These are phyloP conservation scores for Microbotryum violaceum DNA, from an alignment of 1,284 basidiomycete species.

Conservation along the genomic window DNA sequence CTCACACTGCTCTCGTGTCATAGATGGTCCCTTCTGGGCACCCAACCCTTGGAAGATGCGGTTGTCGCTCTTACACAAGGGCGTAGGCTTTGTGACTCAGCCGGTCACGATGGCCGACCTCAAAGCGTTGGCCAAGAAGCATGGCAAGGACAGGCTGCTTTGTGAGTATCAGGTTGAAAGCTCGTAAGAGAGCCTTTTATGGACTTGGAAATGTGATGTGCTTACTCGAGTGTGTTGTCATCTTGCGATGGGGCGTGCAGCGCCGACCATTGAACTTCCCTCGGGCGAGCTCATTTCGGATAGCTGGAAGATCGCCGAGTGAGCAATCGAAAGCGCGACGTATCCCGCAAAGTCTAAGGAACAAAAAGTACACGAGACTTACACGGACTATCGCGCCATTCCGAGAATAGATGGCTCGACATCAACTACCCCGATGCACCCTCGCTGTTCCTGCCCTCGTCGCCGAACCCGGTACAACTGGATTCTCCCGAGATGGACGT, in stretches of 20 bases:
- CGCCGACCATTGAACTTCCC: constrained; percentile 12
- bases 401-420: constrained; percentile 14
- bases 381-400: too few relatives aligned
- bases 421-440: constrained; percentile 13
- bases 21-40: constrained; percentile 8
- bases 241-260: background rate
- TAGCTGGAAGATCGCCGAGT: constrained; percentile 22
- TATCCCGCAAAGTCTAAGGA: too few relatives aligned
- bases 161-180: constrained; percentile 3
- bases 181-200: too few relatives aligned
- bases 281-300: constrained; percentile 11
- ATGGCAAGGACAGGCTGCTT: constrained; percentile 4
- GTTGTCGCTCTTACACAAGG: constrained; percentile 13
- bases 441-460: constrained; percentile 14
- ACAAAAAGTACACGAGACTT: too few relatives aligned
- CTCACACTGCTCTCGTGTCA: too few relatives aligned
- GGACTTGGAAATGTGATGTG: too few relatives aligned
- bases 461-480: background rate
- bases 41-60: constrained; percentile 20
- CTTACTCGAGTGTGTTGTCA: too few relatives aligned
- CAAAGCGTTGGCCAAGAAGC: constrained; percentile 4
- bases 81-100: constrained; percentile 12
- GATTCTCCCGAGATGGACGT: background rate
- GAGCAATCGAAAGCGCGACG: background rate
- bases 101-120: constrained; percentile 19